Base-by-base conservation (phyloP, 1,139 yeast genomes). In the Sugiyamaella sp. region DNA sequence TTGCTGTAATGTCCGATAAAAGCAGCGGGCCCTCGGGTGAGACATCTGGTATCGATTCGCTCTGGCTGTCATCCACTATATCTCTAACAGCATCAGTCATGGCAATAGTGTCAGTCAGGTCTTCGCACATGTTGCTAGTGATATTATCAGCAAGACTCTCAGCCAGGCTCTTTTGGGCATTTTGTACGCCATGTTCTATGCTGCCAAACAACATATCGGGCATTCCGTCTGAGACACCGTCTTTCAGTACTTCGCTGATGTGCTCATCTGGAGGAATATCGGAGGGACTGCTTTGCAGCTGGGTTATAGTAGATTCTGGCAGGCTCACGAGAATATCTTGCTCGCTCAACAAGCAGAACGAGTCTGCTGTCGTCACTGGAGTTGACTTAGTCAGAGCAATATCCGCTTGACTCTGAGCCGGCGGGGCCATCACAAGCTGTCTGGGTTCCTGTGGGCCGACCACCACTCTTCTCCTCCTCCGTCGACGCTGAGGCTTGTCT, bases 191-290 rank as follows among this genome's bases (percentile, higher is more conserved):
- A 24, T 24, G 9, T 24, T 10, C 29, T 24, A 10, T 10, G 29
- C 10, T 10, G 29, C 9, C 29, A 6, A 6, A 6, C 10, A 24
- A 24, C 5, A 16, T 32, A 17, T 16, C 20, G 10, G 40, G 10
- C 4, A 35, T 12, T 10, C 14, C 14, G 14, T 14, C 10, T 19
- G 19, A 17, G 42, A 8, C 25, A 53, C 56, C 45, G 53, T 57
- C n/a, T n/a, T n/a, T n/a, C n/a, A n/a, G n/a, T n/a, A n/a, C n/a
- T n/a, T n/a, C n/a, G n/a, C n/a, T n/a, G n/a, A n/a, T n/a, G n/a
- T n/a, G n/a, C n/a, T n/a, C n/a, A n/a, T n/a, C n/a, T n/a, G n/a
- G n/a, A n/a, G n/a, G n/a, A n/a, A n/a, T n/a, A n/a, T n/a, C n/a
- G n/a, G n/a, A n/a, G n/a, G n/a, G n/a, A n/a, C n/a, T n/a, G n/a